These are phyloP conservation scores for Heracleum sosnowskyi DNA, from an alignment of 129 eudicot genomes.

Conservation along the genomic window DNA sequence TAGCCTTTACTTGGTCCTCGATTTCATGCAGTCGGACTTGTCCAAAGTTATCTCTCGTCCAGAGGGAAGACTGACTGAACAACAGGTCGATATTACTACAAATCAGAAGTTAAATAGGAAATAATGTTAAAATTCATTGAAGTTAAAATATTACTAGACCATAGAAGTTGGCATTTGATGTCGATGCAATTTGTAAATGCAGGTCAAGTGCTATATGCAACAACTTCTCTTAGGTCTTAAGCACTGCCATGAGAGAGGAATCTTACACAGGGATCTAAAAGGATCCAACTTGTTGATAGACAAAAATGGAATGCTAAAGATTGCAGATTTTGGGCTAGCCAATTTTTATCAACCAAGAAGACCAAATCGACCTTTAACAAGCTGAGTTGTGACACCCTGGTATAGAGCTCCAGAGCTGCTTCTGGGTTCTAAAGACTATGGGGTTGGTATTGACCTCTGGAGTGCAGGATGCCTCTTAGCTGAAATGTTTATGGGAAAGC, in stretches of 20 bases:
- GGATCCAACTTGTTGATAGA: constrained; percentile 77
- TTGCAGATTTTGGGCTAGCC: constrained; percentile 87
- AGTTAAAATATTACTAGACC: not conserved
- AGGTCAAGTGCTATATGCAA: constrained; percentile 82
- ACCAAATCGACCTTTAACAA: constrained; percentile 45
- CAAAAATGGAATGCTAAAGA: constrained; percentile 54
- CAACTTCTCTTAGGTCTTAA: constrained; percentile 67
- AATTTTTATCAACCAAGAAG: constrained; percentile 41
- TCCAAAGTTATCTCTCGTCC: constrained; percentile 54
- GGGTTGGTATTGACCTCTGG: constrained; percentile 84
- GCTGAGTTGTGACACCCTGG: constrained; percentile 82
- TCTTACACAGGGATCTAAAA: constrained; percentile 75
- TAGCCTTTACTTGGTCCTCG: constrained; percentile 77
- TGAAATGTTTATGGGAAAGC: constrained; percentile 68
- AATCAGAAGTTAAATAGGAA: not conserved
- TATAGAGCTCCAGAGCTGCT: constrained; percentile 82
- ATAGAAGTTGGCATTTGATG: not conserved
- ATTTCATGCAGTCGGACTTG: constrained; percentile 68
- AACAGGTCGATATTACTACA: constrained; percentile 39
- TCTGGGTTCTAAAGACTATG: constrained; percentile 65
- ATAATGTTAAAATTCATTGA: not conserved
- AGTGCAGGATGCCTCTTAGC: constrained; percentile 79
- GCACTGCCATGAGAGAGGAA: constrained; percentile 79
- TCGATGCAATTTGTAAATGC: constrained; percentile 7
- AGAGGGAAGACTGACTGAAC: constrained; percentile 60